Conservation (phyloP, 164 flowering plant species). For the Nymphaea thermarum region DNA sequence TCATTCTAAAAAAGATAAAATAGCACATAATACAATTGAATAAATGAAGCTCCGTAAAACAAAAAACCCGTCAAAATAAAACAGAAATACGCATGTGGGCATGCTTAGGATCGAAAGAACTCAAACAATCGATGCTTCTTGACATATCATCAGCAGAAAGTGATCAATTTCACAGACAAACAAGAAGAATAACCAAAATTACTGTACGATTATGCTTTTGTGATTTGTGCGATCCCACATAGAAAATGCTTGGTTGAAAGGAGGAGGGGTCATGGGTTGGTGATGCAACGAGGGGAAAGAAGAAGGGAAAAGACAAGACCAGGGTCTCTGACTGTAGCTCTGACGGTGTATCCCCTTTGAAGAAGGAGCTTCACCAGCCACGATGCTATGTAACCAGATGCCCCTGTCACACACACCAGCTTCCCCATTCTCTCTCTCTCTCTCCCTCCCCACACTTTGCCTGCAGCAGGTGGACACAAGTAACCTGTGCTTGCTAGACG, state of each 20-base stretch:
- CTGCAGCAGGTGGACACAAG: too few relatives aligned
- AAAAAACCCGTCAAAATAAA: too few relatives aligned
- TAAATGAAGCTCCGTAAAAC: too few relatives aligned
- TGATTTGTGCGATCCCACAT: not conserved
- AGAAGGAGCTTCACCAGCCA: constrained; percentile 63
- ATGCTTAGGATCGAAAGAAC: too few relatives aligned
- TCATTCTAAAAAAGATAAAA: too few relatives aligned
- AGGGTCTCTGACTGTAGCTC: constrained; percentile 56
- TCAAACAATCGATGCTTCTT: too few relatives aligned
- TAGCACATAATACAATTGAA: too few relatives aligned
- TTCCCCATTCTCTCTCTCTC: constrained; percentile 1
- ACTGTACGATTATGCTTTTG: not conserved
- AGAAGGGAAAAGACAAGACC: constrained; percentile 14
- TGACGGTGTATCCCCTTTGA: constrained; percentile 38
- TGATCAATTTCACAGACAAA: too few relatives aligned
- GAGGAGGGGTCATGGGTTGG: not conserved
- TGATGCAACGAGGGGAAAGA: not conserved
- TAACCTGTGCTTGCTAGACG: too few relatives aligned
- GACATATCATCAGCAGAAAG: too few relatives aligned
- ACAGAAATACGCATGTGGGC: too few relatives aligned
- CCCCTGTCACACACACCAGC: constrained; percentile 45
- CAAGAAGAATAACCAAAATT: too few relatives aligned
- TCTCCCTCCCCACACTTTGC: not conserved
- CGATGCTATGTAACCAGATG: constrained; percentile 64
- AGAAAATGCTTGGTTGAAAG: not conserved